phyloP scores from a whole-genome alignment of 2,329 filamentous ascomycete species.

The Colletotrichum sp. region DNA sequence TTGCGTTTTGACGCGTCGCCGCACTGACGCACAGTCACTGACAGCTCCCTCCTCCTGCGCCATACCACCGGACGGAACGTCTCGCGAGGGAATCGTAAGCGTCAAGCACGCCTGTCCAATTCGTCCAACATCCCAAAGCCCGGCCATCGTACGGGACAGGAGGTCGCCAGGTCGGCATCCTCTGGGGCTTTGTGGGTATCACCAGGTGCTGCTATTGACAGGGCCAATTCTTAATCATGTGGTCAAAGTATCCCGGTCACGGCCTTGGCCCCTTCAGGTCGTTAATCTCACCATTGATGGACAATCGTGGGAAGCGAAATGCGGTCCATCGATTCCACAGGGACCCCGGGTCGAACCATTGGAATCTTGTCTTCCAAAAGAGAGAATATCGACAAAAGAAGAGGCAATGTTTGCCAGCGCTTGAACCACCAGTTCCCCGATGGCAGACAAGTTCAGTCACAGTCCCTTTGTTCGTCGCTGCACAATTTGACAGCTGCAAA shows the following conservation, averaged over 20 bases:
- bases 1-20: background rate
- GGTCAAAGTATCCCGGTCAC: conserved; percentile 2
- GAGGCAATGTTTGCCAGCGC: background rate
- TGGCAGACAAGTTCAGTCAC: background rate
- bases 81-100: background rate
- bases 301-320: conserved; percentile 20
- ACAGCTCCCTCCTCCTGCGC: background rate
- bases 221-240: conserved; percentile 15
- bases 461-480: background rate
- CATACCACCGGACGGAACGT: background rate
- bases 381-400: background rate
- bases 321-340: background rate
- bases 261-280: conserved; percentile 9
- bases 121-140: background rate
- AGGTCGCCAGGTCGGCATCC: background rate
- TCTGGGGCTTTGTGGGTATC: conserved; percentile 1
- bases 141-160: background rate
- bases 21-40: background rate
- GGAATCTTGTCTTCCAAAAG: background rate
- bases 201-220: background rate
- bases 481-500: conserved; percentile 2
- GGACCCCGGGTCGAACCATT: background rate
- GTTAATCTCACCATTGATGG: conserved; percentile 18
- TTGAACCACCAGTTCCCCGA: background rate
- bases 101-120: background rate